Conservation (phyloP, 257 asterid genomes). For the Plantago major region DNA sequence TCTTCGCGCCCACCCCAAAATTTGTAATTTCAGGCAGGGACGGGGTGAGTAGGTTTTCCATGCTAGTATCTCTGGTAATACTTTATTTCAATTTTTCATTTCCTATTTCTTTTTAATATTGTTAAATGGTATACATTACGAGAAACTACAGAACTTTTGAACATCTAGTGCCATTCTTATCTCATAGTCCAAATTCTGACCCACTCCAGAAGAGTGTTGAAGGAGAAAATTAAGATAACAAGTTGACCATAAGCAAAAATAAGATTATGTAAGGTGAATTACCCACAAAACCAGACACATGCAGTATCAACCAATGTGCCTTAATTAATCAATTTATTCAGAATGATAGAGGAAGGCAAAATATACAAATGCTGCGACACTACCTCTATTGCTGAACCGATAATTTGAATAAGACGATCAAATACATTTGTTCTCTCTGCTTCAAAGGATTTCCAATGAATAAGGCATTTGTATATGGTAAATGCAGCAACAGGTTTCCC, state of each 20-base stretch:
- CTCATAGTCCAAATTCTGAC: too few species aligned
- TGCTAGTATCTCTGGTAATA: too few species aligned
- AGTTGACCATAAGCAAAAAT: neutral
- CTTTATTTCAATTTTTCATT: too few species aligned
- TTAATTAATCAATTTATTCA: neutral
- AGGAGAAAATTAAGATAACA: too few species aligned
- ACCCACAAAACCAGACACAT: slow-evolving; percentile 3
- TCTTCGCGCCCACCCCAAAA: too few species aligned
- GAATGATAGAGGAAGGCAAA: slow-evolving; percentile 9
- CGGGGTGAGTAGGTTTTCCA: too few species aligned
- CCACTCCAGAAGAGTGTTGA: too few species aligned
- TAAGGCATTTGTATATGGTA: slow-evolving; percentile 75
- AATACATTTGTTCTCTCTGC: slow-evolving; percentile 75
- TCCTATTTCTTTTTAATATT: too few species aligned
- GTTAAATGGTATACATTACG: too few species aligned
- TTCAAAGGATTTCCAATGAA: slow-evolving; percentile 84
- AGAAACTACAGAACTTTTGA: too few species aligned
- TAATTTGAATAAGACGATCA: slow-evolving; percentile 73
- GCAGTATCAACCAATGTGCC: slow-evolving; percentile 15
- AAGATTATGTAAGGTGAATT: slow-evolving; percentile 4
- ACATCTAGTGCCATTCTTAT: too few species aligned
- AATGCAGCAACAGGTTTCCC: slow-evolving; percentile 89
- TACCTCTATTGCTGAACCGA: slow-evolving; percentile 91
- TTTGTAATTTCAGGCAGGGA: too few species aligned
- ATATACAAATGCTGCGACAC: neutral